Evolutionary conservation across 2,329 filamentous ascomycete species (phyloP).

Genomic region (Scedosporium dehoogii): DNA sequence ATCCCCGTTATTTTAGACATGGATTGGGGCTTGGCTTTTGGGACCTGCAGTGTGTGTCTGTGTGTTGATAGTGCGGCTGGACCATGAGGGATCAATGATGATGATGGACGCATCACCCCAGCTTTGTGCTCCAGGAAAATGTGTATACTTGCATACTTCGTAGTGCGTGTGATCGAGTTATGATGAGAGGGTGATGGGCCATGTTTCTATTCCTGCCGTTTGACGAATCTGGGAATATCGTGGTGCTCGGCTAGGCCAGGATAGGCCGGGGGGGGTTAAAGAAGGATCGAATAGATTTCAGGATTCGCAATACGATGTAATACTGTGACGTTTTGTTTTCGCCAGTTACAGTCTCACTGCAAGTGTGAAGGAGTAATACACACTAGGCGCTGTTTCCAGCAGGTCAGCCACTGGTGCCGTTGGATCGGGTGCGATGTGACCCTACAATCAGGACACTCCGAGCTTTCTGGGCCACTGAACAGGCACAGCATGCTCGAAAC

Average conservation of each 20-base stretch:
- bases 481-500: not conserved
- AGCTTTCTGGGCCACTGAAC: not conserved
- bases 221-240: not conserved
- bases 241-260: not conserved
- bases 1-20: not conserved
- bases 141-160: too few relatives aligned
- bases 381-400: not conserved
- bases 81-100: not conserved
- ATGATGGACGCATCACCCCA: not conserved
- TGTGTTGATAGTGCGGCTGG: not conserved
- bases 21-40: not conserved
- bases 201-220: not conserved
- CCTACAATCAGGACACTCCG: not conserved
- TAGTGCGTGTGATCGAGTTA: not conserved
- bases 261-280: too few relatives aligned
- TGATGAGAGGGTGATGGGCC: not conserved
- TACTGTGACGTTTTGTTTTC: too few relatives aligned
- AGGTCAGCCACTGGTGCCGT: too few relatives aligned
- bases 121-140: not conserved
- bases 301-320: too few relatives aligned
- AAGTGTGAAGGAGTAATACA: not conserved
- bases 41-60: conserved; percentile 2
- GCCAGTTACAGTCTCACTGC: too few relatives aligned
- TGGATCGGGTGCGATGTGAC: not conserved
- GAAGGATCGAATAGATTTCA: too few relatives aligned